phyloP scores from a whole-genome alignment of 2,329 filamentous ascomycete species.

The Nigrospora osmanthi region DNA sequence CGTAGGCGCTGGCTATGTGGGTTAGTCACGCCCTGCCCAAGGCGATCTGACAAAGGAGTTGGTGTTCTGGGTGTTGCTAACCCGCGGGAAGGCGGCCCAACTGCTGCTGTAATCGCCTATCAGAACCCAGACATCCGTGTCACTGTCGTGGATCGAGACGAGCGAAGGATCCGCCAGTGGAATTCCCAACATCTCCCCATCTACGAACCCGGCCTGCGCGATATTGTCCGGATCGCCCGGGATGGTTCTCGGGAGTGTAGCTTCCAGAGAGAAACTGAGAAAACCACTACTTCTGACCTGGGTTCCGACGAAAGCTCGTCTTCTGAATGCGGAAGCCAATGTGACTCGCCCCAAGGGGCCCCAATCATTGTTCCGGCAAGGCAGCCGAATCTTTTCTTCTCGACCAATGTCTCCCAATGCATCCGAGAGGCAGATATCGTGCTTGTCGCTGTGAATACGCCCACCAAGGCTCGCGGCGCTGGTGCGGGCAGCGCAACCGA shows the following conservation, averaged over 20 bases:
- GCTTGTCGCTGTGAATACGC: constrained; percentile 72
- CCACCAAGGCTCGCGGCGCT: constrained; percentile 63
- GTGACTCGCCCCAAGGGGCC: constrained; percentile 10
- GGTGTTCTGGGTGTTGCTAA: neutral
- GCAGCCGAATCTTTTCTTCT: constrained; percentile 64
- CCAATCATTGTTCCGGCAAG: constrained; percentile 33
- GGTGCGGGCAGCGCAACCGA: constrained; percentile 67
- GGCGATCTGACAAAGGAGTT: neutral
- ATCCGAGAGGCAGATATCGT: constrained; percentile 66
- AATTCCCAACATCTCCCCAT: constrained; percentile 67
- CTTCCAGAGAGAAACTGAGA: constrained; percentile 28
- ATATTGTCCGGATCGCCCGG: constrained; percentile 58
- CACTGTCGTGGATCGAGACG: constrained; percentile 67
- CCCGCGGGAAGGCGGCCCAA: constrained; percentile 54
- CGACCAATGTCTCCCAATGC: constrained; percentile 52
- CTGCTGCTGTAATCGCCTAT: constrained; percentile 65
- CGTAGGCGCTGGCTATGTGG: constrained; percentile 27
- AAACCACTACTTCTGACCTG: constrained; percentile 17
- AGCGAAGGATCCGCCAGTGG: constrained; percentile 60
- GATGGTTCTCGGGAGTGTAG: constrained; percentile 43
- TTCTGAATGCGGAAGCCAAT: constrained; percentile 22
- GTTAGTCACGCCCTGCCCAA: constrained; percentile 35
- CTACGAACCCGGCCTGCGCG: constrained; percentile 63
- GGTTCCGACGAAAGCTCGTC: constrained; percentile 22
- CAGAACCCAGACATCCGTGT: constrained; percentile 65